Evolutionary conservation across 202 grass and related monocot species (phyloP), one percentile per base, ranked within the genome.

Genomic region (Miscanthus sacchariflorus): DNA sequence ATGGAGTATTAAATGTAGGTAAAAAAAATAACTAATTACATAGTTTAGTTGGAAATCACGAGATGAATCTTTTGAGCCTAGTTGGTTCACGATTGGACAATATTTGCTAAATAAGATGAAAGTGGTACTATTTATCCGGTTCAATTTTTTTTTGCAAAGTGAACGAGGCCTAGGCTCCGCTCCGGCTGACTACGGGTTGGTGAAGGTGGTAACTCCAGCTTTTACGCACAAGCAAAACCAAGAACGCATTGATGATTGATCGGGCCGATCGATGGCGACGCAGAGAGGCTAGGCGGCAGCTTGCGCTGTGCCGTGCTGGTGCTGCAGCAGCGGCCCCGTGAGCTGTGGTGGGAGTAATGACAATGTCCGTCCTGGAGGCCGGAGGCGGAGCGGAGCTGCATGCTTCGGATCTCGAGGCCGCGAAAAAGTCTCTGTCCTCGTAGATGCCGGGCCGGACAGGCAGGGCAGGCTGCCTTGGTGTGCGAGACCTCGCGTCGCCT

Each of bases 151-250:
- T n/a, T n/a, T n/a, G n/a, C n/a, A 35, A 35, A 35, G 2, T 35
- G 3, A 35, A 35, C 33, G 3, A 35, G 33, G 3, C 33, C 33
- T 35, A 35, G 33, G 33, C n/a, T n/a, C n/a, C n/a, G n/a, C 35
- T 35, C 35, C 35, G 35, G 3, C 45, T 14, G 69, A 63, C 64
- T 14, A 65, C 54, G 35, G 70, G 71, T 84, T 75, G 54, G 82
- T 84, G 82, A 74, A 25, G 82, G 82, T 66, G 82, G 82, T 84
- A 84, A 84, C 82, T 84, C 71, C 39, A 9, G 33, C 56, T 65
- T 84, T 76, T 74, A 46, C 81, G 40, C 80, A 9, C 46, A 35
- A 18, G 25, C 24, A 76, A 21, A 11, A 3, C 17, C 61, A 25
- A 39, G 18, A 40, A 39, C 5, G 82, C 82, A 84, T 84, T 75